phyloP scores from a whole-genome alignment of 768 basidiomycete genomes.

The Russula sp. region DNA sequence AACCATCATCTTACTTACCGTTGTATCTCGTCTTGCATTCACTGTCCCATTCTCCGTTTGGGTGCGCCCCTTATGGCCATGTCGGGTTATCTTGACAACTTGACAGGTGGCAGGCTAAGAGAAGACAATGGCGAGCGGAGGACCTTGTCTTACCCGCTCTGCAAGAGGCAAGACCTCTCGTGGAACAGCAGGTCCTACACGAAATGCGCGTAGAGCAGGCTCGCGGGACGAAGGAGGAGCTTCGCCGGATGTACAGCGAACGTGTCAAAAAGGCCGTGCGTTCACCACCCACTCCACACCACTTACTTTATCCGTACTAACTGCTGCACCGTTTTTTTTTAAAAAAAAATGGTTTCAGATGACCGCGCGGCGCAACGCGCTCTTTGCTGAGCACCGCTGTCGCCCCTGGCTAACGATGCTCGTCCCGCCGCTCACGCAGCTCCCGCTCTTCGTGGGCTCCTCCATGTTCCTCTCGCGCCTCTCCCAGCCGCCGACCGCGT shows the following conservation, averaged over 20 bases:
- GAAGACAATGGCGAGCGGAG: slow-evolving; percentile 27
- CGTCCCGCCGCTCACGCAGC: slow-evolving; percentile 57
- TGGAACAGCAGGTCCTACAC: slow-evolving; percentile 14
- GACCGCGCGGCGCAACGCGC: slow-evolving; percentile 46
- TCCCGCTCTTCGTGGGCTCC: slow-evolving; percentile 67
- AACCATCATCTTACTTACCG: slow-evolving; percentile 65
- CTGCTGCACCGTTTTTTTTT: no score
- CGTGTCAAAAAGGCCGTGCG: slow-evolving; percentile 21
- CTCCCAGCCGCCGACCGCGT: slow-evolving; percentile 52
- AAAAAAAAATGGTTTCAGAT: slow-evolving; percentile 39
- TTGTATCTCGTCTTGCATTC: slow-evolving; percentile 50
- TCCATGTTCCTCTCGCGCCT: slow-evolving; percentile 52
- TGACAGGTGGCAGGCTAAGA: slow-evolving; percentile 25
- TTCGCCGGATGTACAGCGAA: slow-evolving; percentile 9
- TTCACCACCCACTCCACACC: background rate
- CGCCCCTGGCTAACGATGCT: slow-evolving; percentile 51
- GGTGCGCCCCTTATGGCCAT: slow-evolving; percentile 40
- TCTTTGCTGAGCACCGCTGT: slow-evolving; percentile 56
- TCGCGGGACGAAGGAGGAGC: slow-evolving; percentile 23
- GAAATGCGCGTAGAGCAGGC: slow-evolving; percentile 15
- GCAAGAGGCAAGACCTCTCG: slow-evolving; percentile 17
- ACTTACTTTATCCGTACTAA: no score
- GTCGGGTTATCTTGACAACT: background rate
- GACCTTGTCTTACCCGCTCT: slow-evolving; percentile 26
- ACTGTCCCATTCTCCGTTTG: slow-evolving; percentile 72